These are phyloP conservation scores for Xylariaceae sp. DNA, from an alignment of 2,329 filamentous ascomycete genomes.

Conservation along the genomic window DNA sequence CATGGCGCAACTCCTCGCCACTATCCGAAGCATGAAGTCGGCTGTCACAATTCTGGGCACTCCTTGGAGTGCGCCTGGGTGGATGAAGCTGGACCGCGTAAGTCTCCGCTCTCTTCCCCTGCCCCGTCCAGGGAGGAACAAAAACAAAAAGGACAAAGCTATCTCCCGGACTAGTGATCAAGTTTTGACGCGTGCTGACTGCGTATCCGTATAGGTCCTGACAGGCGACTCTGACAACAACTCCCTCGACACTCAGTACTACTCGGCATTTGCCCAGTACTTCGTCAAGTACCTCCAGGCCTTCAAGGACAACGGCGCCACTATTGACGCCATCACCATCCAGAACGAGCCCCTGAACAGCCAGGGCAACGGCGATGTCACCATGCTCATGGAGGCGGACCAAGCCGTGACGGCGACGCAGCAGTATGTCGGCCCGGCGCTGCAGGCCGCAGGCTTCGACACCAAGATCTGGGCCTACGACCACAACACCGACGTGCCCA, in stretches of 20 bases:
- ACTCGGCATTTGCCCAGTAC: constrained; percentile 35
- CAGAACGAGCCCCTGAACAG: constrained; percentile 44
- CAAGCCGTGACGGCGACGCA: constrained; percentile 38
- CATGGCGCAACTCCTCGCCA: constrained; percentile 38
- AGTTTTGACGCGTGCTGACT: neutral
- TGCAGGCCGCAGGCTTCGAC: constrained; percentile 37
- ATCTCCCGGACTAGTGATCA: no score
- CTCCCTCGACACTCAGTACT: constrained; percentile 37
- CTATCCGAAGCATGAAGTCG: constrained; percentile 36
- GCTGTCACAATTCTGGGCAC: constrained; percentile 38
- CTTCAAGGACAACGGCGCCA: constrained; percentile 34
- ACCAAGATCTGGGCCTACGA: constrained; percentile 46
- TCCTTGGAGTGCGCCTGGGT: constrained; percentile 40
- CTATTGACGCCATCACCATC: constrained; percentile 41
- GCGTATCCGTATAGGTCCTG: constrained; percentile 22
- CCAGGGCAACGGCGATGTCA: constrained; percentile 35
- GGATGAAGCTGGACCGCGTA: constrained; percentile 40
- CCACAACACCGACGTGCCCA: constrained; percentile 38
- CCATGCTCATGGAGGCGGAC: constrained; percentile 38
- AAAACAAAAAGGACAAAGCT: neutral
- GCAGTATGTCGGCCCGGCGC: constrained; percentile 38
- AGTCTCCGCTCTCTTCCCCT: neutral
- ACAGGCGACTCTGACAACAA: constrained; percentile 38
- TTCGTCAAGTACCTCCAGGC: constrained; percentile 42
- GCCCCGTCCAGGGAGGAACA: neutral